Conservation (phyloP, 345 rosid species). For the Gossypium stocksii region DNA sequence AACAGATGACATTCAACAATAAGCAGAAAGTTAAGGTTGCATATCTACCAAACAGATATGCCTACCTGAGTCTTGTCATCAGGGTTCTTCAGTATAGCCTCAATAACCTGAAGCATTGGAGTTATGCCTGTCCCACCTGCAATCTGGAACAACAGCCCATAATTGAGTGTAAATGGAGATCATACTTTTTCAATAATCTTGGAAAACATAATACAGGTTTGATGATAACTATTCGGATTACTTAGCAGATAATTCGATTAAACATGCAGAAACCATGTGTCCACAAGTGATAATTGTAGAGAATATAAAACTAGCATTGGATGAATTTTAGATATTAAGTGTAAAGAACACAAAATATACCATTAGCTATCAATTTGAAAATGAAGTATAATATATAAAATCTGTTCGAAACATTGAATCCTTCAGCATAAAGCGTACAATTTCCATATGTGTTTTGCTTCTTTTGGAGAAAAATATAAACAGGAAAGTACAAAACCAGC, state of each 20-base stretch:
- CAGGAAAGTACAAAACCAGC: slow-evolving; percentile 20
- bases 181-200: background rate
- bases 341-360: background rate
- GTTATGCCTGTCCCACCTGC: slow-evolving; percentile 97
- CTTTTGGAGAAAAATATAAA: background rate
- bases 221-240: background rate
- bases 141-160: slow-evolving; percentile 40
- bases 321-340: background rate
- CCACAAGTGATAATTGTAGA: background rate
- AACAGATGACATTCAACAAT: background rate
- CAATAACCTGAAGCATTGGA: slow-evolving; percentile 96
- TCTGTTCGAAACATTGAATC: background rate
- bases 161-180: slow-evolving; percentile 5
- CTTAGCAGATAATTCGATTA: background rate
- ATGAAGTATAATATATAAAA: background rate
- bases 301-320: background rate
- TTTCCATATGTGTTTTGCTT: background rate
- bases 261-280: background rate
- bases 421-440: background rate
- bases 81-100: slow-evolving; percentile 79
- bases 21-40: background rate
- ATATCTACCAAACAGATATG: background rate
- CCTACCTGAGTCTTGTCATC: slow-evolving; percentile 86
- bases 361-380: background rate
- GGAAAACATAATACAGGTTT: background rate